A percentile compares a stretch with the other conserved stretches of the same genome.
Evolutionary conservation across 2,329 filamentous ascomycete species (phyloP).

Genomic region (Coniella lustricola): DNA sequence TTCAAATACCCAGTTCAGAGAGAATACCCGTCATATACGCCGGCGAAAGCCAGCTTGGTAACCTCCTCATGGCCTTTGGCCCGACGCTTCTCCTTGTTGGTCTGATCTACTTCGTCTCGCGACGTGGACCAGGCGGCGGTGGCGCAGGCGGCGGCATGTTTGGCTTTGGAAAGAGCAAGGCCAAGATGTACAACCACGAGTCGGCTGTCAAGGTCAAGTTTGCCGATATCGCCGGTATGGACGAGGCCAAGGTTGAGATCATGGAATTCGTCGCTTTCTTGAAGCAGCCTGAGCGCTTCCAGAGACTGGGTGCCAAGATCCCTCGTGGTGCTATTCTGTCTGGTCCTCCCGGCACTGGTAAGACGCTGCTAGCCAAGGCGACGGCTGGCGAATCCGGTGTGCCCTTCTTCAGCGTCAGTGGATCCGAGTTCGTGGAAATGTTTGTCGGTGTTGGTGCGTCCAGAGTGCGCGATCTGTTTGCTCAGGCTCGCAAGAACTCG

Average conservation of each 20-base stretch:
- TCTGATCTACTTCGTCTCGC: slow-evolving; percentile 70
- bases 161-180: slow-evolving; percentile 90
- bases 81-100: slow-evolving; percentile 84
- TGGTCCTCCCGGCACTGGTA: slow-evolving; percentile 96
- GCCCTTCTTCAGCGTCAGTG: slow-evolving; percentile 96
- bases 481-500: slow-evolving; percentile 88
- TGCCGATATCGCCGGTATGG: slow-evolving; percentile 91
- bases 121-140: slow-evolving; percentile 63
- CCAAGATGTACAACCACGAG: slow-evolving; percentile 97
- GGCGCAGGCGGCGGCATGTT: slow-evolving; percentile 74
- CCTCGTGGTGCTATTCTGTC: slow-evolving; percentile 93
- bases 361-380: slow-evolving; percentile 93
- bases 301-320: slow-evolving; percentile 94
- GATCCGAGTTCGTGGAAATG: slow-evolving; percentile 99
- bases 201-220: slow-evolving; percentile 96
- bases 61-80: slow-evolving; percentile 69
- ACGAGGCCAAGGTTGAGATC: slow-evolving; percentile 96
- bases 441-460: slow-evolving; percentile 98
- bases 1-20: slow-evolving; percentile 79
- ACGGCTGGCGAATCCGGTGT: slow-evolving; percentile 95
- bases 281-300: slow-evolving; percentile 86
- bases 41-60: slow-evolving; percentile 66
- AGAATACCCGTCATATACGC: slow-evolving; percentile 89
- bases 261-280: slow-evolving; percentile 99
- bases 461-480: slow-evolving; percentile 88